phyloP scores from a whole-genome alignment of 163 green algal genomes.

The Chloromonas sp. region DNA sequence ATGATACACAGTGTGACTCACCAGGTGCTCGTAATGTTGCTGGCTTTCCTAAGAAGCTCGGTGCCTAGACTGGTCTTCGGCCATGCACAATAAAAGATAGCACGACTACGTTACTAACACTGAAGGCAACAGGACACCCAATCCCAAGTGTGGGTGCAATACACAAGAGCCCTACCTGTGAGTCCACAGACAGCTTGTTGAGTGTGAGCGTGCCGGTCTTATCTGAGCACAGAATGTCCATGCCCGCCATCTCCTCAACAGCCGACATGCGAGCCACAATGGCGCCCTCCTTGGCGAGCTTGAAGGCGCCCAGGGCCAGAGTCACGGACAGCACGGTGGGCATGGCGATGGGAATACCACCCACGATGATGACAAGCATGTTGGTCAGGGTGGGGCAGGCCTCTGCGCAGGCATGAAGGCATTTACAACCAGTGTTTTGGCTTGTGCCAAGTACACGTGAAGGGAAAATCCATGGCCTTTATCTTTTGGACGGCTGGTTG shows the following conservation, averaged over 20 bases:
- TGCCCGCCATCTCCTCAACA: constrained; percentile 86
- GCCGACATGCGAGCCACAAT: constrained; percentile 78
- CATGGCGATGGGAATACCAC: constrained; percentile 89
- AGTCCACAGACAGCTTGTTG: constrained; percentile 25
- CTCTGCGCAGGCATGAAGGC: constrained; percentile 28
- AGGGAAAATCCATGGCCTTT: no score
- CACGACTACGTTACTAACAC: no score
- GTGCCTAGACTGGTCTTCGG: no score
- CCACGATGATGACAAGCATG: constrained; percentile 89
- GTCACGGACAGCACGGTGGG: constrained; percentile 81
- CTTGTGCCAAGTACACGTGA: no score
- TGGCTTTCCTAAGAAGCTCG: no score
- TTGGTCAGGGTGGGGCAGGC: constrained; percentile 77
- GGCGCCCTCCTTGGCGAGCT: constrained; percentile 77
- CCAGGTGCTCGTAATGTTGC: no score
- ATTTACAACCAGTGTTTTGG: not conserved
- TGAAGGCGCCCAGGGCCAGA: constrained; percentile 72
- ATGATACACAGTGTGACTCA: no score
- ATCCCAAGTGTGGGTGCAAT: not conserved
- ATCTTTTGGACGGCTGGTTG: no score
- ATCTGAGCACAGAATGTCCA: constrained; percentile 87
- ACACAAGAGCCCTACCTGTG: not conserved
- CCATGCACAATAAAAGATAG: no score
- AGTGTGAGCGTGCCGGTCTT: constrained; percentile 78
- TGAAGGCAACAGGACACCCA: no score